Percentiles rank a stretch among this genome's conserved stretches.
Conservation (phyloP, 169 alveolate species). For the Plasmodium cynomolgi region DNA sequence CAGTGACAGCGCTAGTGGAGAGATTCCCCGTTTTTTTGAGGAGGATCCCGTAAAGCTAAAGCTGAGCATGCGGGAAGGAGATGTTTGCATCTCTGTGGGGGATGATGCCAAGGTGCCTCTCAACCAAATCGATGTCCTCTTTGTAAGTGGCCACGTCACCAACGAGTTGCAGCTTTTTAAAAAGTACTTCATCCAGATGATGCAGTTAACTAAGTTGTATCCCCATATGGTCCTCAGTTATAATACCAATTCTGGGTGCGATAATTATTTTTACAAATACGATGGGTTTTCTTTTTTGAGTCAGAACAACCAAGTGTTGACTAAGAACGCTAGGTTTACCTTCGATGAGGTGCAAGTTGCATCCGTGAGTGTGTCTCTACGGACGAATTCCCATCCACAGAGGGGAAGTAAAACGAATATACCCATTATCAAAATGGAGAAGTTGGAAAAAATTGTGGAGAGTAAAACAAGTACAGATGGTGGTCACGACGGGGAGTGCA, state of each 20-base stretch:
- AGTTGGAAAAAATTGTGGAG: background rate
- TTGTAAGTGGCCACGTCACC: slow-evolving; percentile 40
- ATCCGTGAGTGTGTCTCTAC: slow-evolving; percentile 25
- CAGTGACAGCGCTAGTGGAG: background rate
- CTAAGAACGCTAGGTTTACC: slow-evolving; percentile 68
- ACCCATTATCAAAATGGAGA: background rate
- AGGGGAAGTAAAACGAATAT: background rate
- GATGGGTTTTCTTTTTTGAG: slow-evolving; percentile 73
- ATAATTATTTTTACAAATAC: slow-evolving; percentile 52
- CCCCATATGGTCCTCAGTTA: slow-evolving; percentile 46
- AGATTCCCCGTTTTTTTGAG: background rate
- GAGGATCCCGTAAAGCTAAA: slow-evolving; percentile 5
- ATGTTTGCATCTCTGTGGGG: too few species aligned
- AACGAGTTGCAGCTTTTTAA: slow-evolving; percentile 57
- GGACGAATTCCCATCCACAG: background rate
- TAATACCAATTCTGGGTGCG: slow-evolving; percentile 64
- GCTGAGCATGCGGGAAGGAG: background rate
- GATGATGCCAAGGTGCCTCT: background rate
- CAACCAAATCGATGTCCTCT: slow-evolving; percentile 26
- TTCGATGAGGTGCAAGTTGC: slow-evolving; percentile 70
- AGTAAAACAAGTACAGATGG: background rate
- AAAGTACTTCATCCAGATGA: slow-evolving; percentile 42
- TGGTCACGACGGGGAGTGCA: background rate
- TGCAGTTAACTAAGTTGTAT: slow-evolving; percentile 27
- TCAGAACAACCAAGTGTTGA: slow-evolving; percentile 17